Percentiles rank a stretch among this genome's conserved stretches.
These are phyloP conservation scores for Colletotrichum theobromicola DNA, from an alignment of 2,329 filamentous ascomycete genomes.

Conservation along the genomic window DNA sequence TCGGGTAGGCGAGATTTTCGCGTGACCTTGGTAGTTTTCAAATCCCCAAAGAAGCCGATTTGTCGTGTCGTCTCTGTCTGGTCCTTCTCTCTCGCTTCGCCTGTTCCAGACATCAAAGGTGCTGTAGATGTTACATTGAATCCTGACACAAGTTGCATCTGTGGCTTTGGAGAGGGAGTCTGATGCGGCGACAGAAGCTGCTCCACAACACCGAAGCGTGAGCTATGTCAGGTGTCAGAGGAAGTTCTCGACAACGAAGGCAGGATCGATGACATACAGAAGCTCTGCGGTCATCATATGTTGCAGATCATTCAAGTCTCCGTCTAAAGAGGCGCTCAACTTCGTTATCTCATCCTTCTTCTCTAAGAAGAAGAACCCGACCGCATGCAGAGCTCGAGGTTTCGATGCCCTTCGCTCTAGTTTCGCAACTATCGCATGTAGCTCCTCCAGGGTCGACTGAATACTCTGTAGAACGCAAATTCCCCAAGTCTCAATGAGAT, in stretches of 20 bases:
- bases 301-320: not conserved
- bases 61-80: not conserved
- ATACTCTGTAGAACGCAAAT: not conserved
- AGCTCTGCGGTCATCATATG: conserved; percentile 1
- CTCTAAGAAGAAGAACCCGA: not conserved
- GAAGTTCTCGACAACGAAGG: not conserved
- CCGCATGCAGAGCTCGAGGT: not conserved
- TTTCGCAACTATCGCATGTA: not conserved
- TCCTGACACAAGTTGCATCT: too few relatives aligned
- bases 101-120: too few relatives aligned
- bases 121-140: too few relatives aligned
- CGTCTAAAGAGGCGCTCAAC: not conserved
- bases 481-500: not conserved
- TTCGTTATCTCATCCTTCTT: not conserved
- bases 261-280: too few relatives aligned
- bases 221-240: not conserved
- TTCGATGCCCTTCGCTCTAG: not conserved
- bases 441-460: not conserved
- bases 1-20: not conserved
- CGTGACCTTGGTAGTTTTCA: not conserved
- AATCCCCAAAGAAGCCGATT: not conserved
- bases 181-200: too few relatives aligned
- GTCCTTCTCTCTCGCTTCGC: too few relatives aligned
- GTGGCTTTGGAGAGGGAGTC: too few relatives aligned
- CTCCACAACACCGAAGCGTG: not conserved